phyloP scores from a whole-genome alignment of 2,329 filamentous ascomycete genomes.

The Aureobasidium sp. region DNA sequence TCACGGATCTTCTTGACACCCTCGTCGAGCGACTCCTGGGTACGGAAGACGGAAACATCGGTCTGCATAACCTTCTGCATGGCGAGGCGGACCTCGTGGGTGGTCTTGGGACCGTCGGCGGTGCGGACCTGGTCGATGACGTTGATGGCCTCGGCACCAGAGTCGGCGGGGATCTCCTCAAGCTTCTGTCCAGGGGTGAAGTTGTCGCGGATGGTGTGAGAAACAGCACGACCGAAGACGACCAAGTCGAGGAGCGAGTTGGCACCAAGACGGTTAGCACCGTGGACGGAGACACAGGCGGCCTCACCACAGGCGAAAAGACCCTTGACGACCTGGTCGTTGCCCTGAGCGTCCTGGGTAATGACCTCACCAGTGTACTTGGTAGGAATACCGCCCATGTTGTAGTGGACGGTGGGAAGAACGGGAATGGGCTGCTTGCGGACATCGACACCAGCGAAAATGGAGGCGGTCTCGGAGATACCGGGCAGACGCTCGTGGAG shows the following conservation, averaged over 20 bases:
- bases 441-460: slow-evolving; percentile 95
- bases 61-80: slow-evolving; percentile 99
- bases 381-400: slow-evolving; percentile 98
- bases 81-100: slow-evolving; percentile 74
- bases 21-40: slow-evolving; percentile 85
- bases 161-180: slow-evolving; percentile 72
- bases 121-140: slow-evolving; percentile 80
- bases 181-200: slow-evolving; percentile 75
- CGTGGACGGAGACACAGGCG: slow-evolving; percentile 95
- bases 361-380: slow-evolving; percentile 96
- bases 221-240: slow-evolving; percentile 94
- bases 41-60: slow-evolving; percentile 94
- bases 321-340: slow-evolving; percentile 89
- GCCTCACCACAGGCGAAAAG: slow-evolving; percentile 96
- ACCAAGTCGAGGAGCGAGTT: slow-evolving; percentile 97
- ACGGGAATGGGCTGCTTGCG: slow-evolving; percentile 95
- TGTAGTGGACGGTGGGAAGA: slow-evolving; percentile 95
- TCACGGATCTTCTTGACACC: slow-evolving; percentile 74
- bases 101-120: slow-evolving; percentile 75
- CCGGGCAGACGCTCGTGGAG: slow-evolving; percentile 93
- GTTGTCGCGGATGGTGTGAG: slow-evolving; percentile 93
- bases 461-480: slow-evolving; percentile 97
- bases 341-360: slow-evolving; percentile 73
- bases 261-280: slow-evolving; percentile 93
- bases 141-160: slow-evolving; percentile 78